Evolutionary conservation across 192 early-diverging fungal species (phyloP), one percentile per base, ranked within the genome.

Genomic region (Helicostylum pulchrum): DNA sequence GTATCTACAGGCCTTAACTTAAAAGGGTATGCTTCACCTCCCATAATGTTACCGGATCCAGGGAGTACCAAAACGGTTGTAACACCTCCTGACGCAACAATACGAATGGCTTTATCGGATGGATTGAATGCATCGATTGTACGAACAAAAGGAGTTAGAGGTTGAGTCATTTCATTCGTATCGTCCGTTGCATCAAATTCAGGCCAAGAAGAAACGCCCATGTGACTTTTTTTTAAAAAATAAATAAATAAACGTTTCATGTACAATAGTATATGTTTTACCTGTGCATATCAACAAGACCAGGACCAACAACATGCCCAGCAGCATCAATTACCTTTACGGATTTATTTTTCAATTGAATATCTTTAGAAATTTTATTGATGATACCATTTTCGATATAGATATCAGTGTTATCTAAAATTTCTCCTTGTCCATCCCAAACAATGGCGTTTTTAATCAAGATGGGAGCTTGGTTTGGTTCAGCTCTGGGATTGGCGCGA

Each of bases 1-100:
- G 78, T 82, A 36, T 74, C 50, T 17, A 84, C 74, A 11, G 64
- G 70, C 49, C 83, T 75, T 62, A 84, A 63, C 63, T 92, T 92
- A 68, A 92, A 77, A 10, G 78, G 78, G 70, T 79, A 88, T 5
- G 78, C 85, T 68, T 91, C 90, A 19, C 91, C 91, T 43, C 91
- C 91, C 80, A 92, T 89, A 31, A 89, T 43, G 56, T 89, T 90
- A 21, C 80, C 81, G 30, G 83, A 86, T 19, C 91, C 91, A 7
- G 91, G 91, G 4, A 93, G 68, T 17, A 91, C 80, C 19, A 90
- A 66, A 3, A 84, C 80, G 44, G 90, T 89, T 8, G 91, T 93
- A 36, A 93, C 82, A 43, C 91, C 91, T 56, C 91, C 88, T 39
- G 82, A 82, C n/a, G 76, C 59, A 50, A 87, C 83, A 53, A 86